A percentile compares a stretch with the other conserved stretches of the same genome.
These are phyloP conservation scores for Tuctoria greenei DNA, from an alignment of 176 grass and related monocot species.

Conservation along the genomic window DNA sequence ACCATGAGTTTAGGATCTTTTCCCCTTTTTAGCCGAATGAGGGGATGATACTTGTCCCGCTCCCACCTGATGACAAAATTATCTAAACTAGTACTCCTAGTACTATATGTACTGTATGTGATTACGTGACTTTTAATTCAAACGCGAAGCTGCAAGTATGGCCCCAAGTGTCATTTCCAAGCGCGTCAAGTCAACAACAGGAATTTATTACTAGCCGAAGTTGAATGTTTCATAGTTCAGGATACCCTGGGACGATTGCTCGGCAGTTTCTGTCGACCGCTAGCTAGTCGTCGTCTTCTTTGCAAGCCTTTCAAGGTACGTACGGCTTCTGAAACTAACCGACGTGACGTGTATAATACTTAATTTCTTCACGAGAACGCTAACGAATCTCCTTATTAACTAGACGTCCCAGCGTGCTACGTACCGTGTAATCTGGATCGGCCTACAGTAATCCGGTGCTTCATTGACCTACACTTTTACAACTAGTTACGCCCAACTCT, in stretches of 20 bases:
- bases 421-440: no score
- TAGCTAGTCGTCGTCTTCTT: conserved; percentile 14
- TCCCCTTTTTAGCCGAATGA: no score
- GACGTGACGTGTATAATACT: neutral
- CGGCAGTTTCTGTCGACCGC: neutral
- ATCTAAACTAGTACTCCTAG: no score
- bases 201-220: neutral
- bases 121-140: no score
- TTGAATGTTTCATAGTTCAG: neutral
- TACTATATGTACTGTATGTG: no score
- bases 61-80: no score
- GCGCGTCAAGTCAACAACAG: neutral
- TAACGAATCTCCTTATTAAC: neutral
- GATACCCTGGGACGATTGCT: neutral
- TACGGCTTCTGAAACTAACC: neutral
- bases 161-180: neutral
- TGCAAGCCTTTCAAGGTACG: conserved; percentile 34
- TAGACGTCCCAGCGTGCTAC: neutral
- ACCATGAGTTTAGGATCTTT: no score
- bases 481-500: no score
- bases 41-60: no score
- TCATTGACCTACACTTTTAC: neutral
- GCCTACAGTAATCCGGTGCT: no score
- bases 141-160: no score
- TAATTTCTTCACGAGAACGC: neutral